A percentile compares a stretch with the other conserved stretches of the same genome.
Conservation (phyloP, 169 alveolate genomes). For the Babesia bovis region DNA sequence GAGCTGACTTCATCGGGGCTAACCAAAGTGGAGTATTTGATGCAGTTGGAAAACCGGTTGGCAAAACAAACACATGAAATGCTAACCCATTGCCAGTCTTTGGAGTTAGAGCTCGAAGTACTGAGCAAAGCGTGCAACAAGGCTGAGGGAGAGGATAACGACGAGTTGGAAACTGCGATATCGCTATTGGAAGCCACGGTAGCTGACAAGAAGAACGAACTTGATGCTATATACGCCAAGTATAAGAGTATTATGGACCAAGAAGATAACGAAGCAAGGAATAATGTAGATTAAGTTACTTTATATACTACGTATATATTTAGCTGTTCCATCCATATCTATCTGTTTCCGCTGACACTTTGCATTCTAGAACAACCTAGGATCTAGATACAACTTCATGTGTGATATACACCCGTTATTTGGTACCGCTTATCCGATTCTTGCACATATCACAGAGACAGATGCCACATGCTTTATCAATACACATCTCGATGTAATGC, state of each 20-base stretch:
- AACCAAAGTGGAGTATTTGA: slow-evolving; percentile 31
- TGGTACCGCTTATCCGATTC: too few species aligned
- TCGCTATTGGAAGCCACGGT: slow-evolving; percentile 56
- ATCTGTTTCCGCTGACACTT: too few species aligned
- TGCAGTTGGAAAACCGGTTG: slow-evolving; percentile 26
- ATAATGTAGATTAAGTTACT: too few species aligned
- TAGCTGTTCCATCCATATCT: too few species aligned
- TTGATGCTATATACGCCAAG: slow-evolving; percentile 26
- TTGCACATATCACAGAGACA: too few species aligned
- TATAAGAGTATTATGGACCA: slow-evolving; percentile 25
- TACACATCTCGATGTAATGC: too few species aligned
- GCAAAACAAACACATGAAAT: slow-evolving; percentile 41
- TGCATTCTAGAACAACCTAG: too few species aligned
- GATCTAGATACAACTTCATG: too few species aligned
- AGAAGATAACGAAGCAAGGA: slow-evolving; percentile 19
- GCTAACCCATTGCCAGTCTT: slow-evolving; percentile 15
- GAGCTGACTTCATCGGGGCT: neutral
- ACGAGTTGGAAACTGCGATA: slow-evolving; percentile 43
- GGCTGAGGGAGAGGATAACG: slow-evolving; percentile 16
- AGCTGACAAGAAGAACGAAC: slow-evolving; percentile 52
- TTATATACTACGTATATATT: too few species aligned
- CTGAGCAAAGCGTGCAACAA: slow-evolving; percentile 20
- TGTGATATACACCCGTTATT: too few species aligned
- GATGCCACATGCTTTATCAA: too few species aligned
- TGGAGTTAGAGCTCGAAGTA: slow-evolving; percentile 40